Evolutionary conservation across 495 filamentous ascomycete genomes (phyloP).

Genomic region (Penicillium canescens): DNA sequence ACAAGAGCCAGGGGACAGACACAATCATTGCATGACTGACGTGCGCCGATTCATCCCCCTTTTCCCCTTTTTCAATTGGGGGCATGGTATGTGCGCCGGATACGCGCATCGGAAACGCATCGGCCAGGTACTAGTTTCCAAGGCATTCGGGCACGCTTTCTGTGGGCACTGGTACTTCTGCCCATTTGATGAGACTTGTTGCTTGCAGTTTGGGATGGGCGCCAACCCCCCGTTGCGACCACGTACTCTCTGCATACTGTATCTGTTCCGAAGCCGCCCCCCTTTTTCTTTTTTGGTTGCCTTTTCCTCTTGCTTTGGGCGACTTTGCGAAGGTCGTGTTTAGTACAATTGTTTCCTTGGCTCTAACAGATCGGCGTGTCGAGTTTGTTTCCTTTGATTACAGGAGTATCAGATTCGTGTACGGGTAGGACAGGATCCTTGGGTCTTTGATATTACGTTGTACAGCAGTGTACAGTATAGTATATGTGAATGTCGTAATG

Average conservation of each 20-base stretch:
- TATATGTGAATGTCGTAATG: too few relatives aligned
- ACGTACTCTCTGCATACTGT: constrained; percentile 8
- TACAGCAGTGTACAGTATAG: constrained; percentile 1
- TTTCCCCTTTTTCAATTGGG: background rate
- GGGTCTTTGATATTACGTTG: constrained; percentile 4
- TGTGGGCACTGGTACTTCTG: constrained; percentile 1
- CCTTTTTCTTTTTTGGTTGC: constrained; percentile 1
- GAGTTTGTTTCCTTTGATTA: background rate
- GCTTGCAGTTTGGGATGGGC: too few relatives aligned
- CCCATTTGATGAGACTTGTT: background rate
- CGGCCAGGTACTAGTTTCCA: constrained; percentile 20
- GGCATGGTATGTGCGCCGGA: constrained; percentile 1
- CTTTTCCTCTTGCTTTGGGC: background rate
- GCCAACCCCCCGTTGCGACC: constrained; percentile 1
- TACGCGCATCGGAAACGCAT: constrained; percentile 13
- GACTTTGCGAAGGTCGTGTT: constrained; percentile 4
- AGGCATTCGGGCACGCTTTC: constrained; percentile 16
- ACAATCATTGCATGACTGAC: background rate
- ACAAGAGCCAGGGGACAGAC: background rate
- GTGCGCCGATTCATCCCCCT: background rate
- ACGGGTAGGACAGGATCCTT: constrained; percentile 7
- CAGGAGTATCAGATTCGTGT: constrained; percentile 3
- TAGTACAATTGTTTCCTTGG: constrained; percentile 4
- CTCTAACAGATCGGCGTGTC: background rate
- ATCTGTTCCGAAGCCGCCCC: constrained; percentile 7